phyloP scores from a whole-genome alignment of 345 rosid genomes.

The Lumnitzera littorea region DNA sequence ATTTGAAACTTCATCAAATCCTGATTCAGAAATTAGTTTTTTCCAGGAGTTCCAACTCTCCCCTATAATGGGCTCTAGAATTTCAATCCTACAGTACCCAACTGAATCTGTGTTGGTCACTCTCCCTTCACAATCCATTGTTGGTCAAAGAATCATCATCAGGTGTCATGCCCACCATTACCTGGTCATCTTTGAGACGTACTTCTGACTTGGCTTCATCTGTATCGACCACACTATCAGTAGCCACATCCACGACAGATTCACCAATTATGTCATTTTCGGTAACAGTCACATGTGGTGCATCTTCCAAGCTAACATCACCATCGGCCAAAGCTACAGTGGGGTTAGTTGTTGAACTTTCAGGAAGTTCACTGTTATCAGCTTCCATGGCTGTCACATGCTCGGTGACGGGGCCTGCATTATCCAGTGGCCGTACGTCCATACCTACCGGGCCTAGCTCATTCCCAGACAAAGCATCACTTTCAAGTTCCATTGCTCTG shows the following conservation, averaged over 20 bases:
- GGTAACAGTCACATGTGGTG: neutral
- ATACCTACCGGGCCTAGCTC: neutral
- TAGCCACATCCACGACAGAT: slow-evolving; percentile 2
- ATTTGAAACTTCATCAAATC: too few relatives aligned
- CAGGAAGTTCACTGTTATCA: neutral
- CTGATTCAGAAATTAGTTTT: too few relatives aligned
- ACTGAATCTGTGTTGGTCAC: too few relatives aligned
- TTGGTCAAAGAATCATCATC: too few relatives aligned
- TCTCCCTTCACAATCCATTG: too few relatives aligned
- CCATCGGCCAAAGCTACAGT: slow-evolving; percentile 2
- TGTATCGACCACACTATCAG: neutral
- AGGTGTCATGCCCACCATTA: too few relatives aligned
- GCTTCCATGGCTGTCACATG: neutral
- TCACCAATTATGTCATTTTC: neutral
- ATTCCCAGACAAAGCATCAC: slow-evolving; percentile 1
- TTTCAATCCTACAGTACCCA: too few relatives aligned
- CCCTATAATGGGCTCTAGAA: too few relatives aligned
- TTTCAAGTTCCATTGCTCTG: neutral
- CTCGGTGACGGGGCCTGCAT: neutral
- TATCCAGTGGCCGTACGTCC: neutral
- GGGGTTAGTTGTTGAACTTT: neutral
- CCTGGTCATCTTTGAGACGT: too few relatives aligned
- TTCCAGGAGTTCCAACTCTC: too few relatives aligned
- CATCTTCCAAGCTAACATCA: slow-evolving; percentile 4
- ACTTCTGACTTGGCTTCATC: too few relatives aligned